phyloP scores from a whole-genome alignment of 192 early-diverging fungal species.

The Funneliformis mosseae region DNA sequence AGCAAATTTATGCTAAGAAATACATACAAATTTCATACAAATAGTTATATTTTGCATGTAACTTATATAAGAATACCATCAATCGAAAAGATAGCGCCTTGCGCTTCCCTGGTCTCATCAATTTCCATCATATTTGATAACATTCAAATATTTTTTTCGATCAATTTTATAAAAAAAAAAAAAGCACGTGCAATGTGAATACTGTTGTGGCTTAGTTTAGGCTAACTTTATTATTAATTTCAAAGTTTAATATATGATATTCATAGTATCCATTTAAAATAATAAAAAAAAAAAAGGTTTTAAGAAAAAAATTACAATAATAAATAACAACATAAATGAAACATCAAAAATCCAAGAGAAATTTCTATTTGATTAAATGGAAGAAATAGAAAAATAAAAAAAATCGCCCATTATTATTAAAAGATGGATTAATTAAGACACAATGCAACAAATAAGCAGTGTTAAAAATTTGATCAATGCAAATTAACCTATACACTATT shows the following conservation, averaged over 20 bases:
- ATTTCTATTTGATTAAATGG: background rate
- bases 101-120: background rate
- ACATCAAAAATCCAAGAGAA: background rate
- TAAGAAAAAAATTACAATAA: no score
- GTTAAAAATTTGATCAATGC: no score
- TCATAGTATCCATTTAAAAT: background rate
- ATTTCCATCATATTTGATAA: constrained; percentile 6
- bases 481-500: no score
- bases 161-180: background rate
- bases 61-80: constrained; percentile 19
- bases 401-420: background rate
- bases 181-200: background rate
- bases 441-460: no score
- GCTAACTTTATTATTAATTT: background rate
- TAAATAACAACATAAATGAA: background rate
- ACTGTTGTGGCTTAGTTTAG: background rate
- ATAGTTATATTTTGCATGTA: background rate
- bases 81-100: constrained; percentile 6
- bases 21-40: background rate
- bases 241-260: background rate
- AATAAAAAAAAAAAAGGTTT: background rate
- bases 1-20: background rate
- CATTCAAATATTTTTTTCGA: background rate
- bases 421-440: no score
- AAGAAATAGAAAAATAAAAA: background rate